phyloP scores from a whole-genome alignment of 2,329 filamentous ascomycete genomes.

The Pseudopyrenochaeta lycopersici region DNA sequence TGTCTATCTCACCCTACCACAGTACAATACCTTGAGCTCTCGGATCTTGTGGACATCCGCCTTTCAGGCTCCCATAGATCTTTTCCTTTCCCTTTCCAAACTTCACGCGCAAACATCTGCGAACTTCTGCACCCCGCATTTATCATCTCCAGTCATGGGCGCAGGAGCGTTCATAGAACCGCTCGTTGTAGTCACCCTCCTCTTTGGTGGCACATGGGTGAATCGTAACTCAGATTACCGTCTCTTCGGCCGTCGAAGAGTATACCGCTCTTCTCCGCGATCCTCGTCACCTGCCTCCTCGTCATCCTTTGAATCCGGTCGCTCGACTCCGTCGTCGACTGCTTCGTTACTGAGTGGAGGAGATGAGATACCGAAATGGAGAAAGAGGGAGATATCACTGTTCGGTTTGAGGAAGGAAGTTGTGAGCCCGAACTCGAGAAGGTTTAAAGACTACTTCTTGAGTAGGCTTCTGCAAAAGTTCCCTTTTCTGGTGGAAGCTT shows the following conservation, averaged over 20 bases:
- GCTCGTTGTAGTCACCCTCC: slow-evolving; percentile 66
- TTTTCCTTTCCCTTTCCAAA: background rate
- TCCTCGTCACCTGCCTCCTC: slow-evolving; percentile 50
- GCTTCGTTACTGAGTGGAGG: slow-evolving; percentile 53
- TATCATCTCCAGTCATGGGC: slow-evolving; percentile 55
- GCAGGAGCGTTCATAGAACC: slow-evolving; percentile 68
- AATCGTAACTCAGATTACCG: slow-evolving; percentile 61
- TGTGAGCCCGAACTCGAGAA: slow-evolving; percentile 68
- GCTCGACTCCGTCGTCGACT: slow-evolving; percentile 51
- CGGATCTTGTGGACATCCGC: background rate
- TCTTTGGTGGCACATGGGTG: slow-evolving; percentile 69
- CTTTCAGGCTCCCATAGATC: background rate
- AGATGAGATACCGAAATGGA: slow-evolving; percentile 57
- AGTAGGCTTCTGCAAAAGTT: slow-evolving; percentile 72
- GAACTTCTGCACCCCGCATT: slow-evolving; percentile 1
- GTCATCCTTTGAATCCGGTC: slow-evolving; percentile 50
- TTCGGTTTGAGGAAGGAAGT: slow-evolving; percentile 59
- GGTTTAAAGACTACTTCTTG: slow-evolving; percentile 67
- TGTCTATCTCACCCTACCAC: background rate
- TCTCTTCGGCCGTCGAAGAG: slow-evolving; percentile 40
- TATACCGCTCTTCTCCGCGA: slow-evolving; percentile 33
- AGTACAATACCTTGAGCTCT: background rate
- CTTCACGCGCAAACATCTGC: background rate
- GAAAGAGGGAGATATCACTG: slow-evolving; percentile 59
- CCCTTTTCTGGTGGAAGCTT: slow-evolving; percentile 77